Evolutionary conservation across 306 rosid species (phyloP).

Genomic region (Dalbergia oliveri): DNA sequence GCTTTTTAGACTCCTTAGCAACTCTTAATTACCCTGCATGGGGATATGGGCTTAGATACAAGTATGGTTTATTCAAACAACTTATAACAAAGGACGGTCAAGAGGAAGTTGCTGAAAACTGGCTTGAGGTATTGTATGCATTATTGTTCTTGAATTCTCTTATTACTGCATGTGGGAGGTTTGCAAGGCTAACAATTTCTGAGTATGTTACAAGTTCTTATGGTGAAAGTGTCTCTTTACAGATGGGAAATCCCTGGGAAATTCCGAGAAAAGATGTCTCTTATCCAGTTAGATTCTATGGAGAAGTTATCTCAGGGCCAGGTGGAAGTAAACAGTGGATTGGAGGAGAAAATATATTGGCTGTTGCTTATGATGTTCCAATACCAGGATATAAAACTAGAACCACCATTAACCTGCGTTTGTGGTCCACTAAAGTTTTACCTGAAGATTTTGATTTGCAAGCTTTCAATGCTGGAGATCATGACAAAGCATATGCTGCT

Average conservation of each 20-base stretch:
- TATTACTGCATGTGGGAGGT: slow-evolving; percentile 20
- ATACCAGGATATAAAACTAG: slow-evolving; percentile 93
- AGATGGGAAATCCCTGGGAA: slow-evolving; percentile 99
- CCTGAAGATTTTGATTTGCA: slow-evolving; percentile 76
- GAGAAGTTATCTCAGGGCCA: slow-evolving; percentile 71
- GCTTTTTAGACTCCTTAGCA: slow-evolving; percentile 96
- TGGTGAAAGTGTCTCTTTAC: slow-evolving; percentile 44
- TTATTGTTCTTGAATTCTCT: slow-evolving; percentile 23
- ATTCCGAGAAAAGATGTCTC: slow-evolving; percentile 78
- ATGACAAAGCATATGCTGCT: slow-evolving; percentile 74
- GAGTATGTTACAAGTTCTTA: slow-evolving; percentile 19
- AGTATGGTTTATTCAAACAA: slow-evolving; percentile 92
- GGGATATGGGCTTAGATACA: slow-evolving; percentile 98
- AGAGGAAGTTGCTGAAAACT: slow-evolving; percentile 92
- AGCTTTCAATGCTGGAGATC: slow-evolving; percentile 84
- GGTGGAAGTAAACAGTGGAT: slow-evolving; percentile 78
- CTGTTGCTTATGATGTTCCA: slow-evolving; percentile 97
- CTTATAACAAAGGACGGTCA: slow-evolving; percentile 85
- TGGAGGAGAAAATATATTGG: slow-evolving; percentile 89
- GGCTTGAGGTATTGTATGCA: slow-evolving; percentile 84
- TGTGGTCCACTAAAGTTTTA: slow-evolving; percentile 90
- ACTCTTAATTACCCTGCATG: slow-evolving; percentile 96
- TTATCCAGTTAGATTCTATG: slow-evolving; percentile 82
- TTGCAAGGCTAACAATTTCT: neutral
- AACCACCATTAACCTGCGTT: slow-evolving; percentile 81